Evolutionary conservation across 805 yeast genomes (phyloP).

Genomic region (Saccharomycopsis capsularis): DNA sequence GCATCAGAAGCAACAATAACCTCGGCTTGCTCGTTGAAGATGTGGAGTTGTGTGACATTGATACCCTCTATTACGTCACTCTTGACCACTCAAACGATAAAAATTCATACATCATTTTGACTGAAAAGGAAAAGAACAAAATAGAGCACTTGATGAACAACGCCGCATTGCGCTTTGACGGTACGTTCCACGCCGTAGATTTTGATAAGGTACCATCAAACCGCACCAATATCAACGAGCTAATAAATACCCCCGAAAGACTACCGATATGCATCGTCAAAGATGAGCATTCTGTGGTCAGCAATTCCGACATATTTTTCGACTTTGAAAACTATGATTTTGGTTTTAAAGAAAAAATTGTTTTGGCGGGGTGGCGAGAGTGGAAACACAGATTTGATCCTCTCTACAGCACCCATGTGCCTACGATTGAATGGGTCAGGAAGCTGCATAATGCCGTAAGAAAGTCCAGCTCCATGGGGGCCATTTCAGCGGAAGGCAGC

Average conservation of each 20-base stretch:
- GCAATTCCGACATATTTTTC: background rate
- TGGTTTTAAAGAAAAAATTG: conserved; percentile 22
- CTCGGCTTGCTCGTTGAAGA: conserved; percentile 50
- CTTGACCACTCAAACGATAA: background rate
- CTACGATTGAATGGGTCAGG: conserved; percentile 26
- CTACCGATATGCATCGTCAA: conserved; percentile 14
- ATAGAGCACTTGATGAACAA: conserved; percentile 20
- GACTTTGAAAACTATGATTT: conserved; percentile 9
- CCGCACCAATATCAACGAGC: conserved; percentile 8
- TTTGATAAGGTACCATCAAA: conserved; percentile 6
- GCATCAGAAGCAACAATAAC: conserved; percentile 47
- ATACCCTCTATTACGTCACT: conserved; percentile 17
- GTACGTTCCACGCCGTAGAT: conserved; percentile 15
- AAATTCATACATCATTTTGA: conserved; percentile 11
- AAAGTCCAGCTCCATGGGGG: conserved; percentile 2
- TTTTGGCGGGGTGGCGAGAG: conserved; percentile 84
- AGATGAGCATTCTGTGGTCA: conserved; percentile 5
- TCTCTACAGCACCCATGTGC: conserved; percentile 38
- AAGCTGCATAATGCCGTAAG: background rate
- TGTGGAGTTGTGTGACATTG: conserved; percentile 50
- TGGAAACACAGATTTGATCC: conserved; percentile 79
- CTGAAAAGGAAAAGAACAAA: conserved; percentile 18
- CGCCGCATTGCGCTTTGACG: conserved; percentile 10
- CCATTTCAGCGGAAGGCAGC: background rate
- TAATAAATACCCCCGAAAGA: conserved; percentile 7